Base-by-base conservation (phyloP, 208 protist species). In the Trypanosoma platydactyli region DNA sequence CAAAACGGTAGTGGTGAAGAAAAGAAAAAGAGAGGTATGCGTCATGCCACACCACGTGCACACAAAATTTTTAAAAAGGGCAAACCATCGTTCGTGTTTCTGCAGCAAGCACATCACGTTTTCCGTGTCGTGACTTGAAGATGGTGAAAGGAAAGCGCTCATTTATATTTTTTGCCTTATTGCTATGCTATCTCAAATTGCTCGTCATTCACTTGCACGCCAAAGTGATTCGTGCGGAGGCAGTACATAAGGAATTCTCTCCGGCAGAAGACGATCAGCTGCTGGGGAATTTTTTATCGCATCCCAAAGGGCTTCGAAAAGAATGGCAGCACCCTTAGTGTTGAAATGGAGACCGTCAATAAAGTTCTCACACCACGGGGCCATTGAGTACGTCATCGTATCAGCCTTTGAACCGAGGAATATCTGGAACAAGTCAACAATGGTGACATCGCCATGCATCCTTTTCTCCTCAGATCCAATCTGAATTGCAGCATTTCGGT, bases 301-400 rank as follows among this genome's bases (percentile, higher is more conserved):
- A 20, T 72, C 57, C 50, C 75, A 62, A 53, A 88, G 52, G 2
- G 74, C 73, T n/a, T 66, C 67, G 44, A 72, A 79, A 13, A 84
- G 18, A 9, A 81, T 51, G 41, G 49, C 29, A 11, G 68, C 77
- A 6, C 77, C 81, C 11, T 30, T 18, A 7, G 64, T 24, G 38
- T 79, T 81, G 55, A 87, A 66, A 60, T 87, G 77, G 5, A 87
- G 61, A 1, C 71, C 81, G 45, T 87, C 74, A n/a, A 25, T 30
- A 42, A 83, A 49, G 53, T 56, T 41, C 41, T 70, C 24, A 44
- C 50, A 24, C 58, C 67, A 33, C 58, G 62, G n/a, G 24, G 63
- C 68, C 52, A 52, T 63, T 12, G 64, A 66, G 27, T 42, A 49
- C 41, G 56, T 18, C 50, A 64, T 54, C 27, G 58, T 55, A 22